Percentiles rank a stretch among this genome's conserved stretches.
phyloP scores from a whole-genome alignment of 163 green algal species.

The Trebouxia gelatinosa region DNA sequence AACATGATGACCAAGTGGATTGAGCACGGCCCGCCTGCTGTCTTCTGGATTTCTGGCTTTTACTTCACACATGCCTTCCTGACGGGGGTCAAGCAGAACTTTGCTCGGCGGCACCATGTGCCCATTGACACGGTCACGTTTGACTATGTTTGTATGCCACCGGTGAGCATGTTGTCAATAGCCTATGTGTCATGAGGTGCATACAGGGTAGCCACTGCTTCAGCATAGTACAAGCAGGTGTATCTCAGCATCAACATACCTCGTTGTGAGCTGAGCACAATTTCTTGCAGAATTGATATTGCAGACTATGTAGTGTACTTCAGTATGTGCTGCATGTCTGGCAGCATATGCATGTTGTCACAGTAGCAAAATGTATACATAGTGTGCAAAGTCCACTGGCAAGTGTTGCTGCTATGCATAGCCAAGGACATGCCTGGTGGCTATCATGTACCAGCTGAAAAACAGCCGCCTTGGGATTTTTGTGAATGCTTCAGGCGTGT shows the following conservation, averaged over 20 bases:
- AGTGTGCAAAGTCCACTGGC: neutral
- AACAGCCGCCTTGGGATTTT: too few species aligned
- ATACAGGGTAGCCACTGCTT: too few species aligned
- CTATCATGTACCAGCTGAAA: too few species aligned
- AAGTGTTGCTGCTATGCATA: neutral
- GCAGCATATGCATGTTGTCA: neutral
- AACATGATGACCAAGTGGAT: constrained; percentile 68
- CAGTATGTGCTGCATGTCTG: neutral
- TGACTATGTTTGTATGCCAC: constrained; percentile 61
- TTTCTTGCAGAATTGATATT: neutral
- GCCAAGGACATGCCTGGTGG: neutral
- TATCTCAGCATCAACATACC: too few species aligned
- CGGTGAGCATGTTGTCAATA: neutral
- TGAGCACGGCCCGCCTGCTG: constrained; percentile 55
- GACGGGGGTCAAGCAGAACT: constrained; percentile 77
- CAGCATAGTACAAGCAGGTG: too few species aligned
- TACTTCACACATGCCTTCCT: constrained; percentile 84
- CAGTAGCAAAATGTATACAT: too few species aligned
- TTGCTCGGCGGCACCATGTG: constrained; percentile 65
- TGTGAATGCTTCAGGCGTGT: too few species aligned
- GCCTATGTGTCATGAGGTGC: too few species aligned
- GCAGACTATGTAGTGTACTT: neutral
- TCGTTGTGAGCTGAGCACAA: too few species aligned
- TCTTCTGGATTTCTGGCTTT: constrained; percentile 80
- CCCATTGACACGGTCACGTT: constrained; percentile 77